Base-by-base conservation (phyloP, 495 filamentous ascomycete species). In the Talaromyces nanjingensis region DNA sequence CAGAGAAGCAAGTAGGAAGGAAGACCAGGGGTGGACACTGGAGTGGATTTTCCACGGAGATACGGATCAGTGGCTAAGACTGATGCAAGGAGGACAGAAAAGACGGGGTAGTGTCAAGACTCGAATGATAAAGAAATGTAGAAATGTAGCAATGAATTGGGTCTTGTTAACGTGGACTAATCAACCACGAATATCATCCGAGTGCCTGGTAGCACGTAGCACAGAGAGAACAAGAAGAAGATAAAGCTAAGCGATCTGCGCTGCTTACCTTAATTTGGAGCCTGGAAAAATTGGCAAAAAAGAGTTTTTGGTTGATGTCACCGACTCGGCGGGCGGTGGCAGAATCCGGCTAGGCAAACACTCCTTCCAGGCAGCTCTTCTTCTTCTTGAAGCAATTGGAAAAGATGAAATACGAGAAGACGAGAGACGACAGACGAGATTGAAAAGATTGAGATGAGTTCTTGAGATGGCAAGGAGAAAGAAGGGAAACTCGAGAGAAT, bases 231-330 rank as follows among this genome's bases (percentile, higher is more conserved):
- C 53, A 56, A 14, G 22, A 56, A 6, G 12, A 16, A 29, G 20
- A 14, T 6, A 16, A 24, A 14, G 22, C 27, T 56, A n/a, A 8
- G 24, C 11, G 53, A 27, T 56, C 14, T 22, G 18, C 20, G 18
- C 24, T 1, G 53, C 53, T 56, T 56, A 56, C 53, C 53, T 27
- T 22, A 12, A 0, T 56, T 54, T 54, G 14, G 24, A 0, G 53
- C 53, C 53, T 56, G 12, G 25, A 16, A 56, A 56, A 56, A 12
- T 20, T 56, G 53, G 53, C 45, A 20, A 6, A 56, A 55, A 56
- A 27, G 53, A 54, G 49, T 54, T 56, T 56, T 14, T 56, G 12
- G 52, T 56, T 56, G 53, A 56, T 56, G 53, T 56, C 53, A 56
- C 53, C 22, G 53, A 22, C 49, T 54, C 49, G 18, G 7, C 18